Evolutionary conservation across 495 filamentous ascomycete genomes (phyloP).

Genomic region (Trichocladium antarcticum): DNA sequence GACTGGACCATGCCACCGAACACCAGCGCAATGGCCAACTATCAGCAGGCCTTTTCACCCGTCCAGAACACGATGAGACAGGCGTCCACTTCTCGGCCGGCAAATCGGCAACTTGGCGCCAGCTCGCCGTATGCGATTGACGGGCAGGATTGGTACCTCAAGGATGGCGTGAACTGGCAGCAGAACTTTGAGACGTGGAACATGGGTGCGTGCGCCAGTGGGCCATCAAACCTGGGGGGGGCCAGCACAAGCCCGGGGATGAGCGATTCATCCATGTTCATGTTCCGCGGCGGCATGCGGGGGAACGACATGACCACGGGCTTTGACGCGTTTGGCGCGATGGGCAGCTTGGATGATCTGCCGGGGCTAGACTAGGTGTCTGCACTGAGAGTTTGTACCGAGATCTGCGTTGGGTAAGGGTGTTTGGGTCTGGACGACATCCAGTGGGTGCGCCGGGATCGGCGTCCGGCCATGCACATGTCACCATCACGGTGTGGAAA

Average conservation of each 20-base stretch:
- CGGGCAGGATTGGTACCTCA: constrained; percentile 42
- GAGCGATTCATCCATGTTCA: constrained; percentile 15
- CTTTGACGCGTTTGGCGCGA: constrained; percentile 17
- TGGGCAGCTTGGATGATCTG: constrained; percentile 22
- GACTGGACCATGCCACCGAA: constrained; percentile 19
- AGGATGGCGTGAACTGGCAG: constrained; percentile 41
- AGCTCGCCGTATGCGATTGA: constrained; percentile 31
- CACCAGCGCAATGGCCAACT: constrained; percentile 13
- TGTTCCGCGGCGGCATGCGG: constrained; percentile 23
- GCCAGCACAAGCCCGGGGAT: not conserved
- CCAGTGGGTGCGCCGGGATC: too few species aligned
- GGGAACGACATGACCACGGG: constrained; percentile 16
- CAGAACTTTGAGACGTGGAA: constrained; percentile 38
- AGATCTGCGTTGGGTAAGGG: not conserved
- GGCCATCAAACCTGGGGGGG: not conserved
- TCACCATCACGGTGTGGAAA: too few species aligned
- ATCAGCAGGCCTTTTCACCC: constrained; percentile 6
- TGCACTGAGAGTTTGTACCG: not conserved
- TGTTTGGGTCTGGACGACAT: not conserved
- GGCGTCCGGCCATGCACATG: too few species aligned
- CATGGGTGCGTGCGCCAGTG: constrained; percentile 8
- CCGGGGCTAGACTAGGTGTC: constrained; percentile 20
- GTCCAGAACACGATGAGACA: not conserved
- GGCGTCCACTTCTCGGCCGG: not conserved
- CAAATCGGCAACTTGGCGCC: constrained; percentile 14